A percentile compares a stretch with the other conserved stretches of the same genome.
These are phyloP conservation scores for Clonostachys byssicola DNA, from an alignment of 2,329 filamentous ascomycete species.

Conservation along the genomic window DNA sequence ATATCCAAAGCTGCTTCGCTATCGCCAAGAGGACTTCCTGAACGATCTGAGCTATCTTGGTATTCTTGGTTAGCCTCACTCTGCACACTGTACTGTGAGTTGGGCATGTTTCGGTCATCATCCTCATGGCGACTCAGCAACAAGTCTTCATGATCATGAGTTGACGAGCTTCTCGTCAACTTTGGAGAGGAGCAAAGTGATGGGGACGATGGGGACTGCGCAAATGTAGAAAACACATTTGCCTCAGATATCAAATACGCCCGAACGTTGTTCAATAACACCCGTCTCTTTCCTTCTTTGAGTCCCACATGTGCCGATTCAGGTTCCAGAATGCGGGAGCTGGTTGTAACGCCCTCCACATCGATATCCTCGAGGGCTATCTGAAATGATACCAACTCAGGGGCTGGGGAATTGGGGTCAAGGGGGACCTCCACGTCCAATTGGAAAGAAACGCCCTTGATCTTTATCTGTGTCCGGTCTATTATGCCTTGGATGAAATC, in stretches of 20 bases:
- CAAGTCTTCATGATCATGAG: constrained; percentile 17
- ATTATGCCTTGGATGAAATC: constrained; percentile 70
- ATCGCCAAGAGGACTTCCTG: constrained; percentile 23
- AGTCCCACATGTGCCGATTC: constrained; percentile 30
- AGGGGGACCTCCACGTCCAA: constrained; percentile 56
- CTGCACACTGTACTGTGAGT: background rate
- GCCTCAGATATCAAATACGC: constrained; percentile 65
- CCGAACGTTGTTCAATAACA: constrained; percentile 59
- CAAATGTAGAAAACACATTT: constrained; percentile 58
- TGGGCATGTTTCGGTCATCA: background rate
- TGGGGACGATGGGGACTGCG: constrained; percentile 46
- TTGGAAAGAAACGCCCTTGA: constrained; percentile 62
- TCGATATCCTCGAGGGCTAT: constrained; percentile 61
- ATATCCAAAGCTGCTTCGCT: constrained; percentile 54
- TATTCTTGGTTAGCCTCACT: background rate
- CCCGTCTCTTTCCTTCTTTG: constrained; percentile 61
- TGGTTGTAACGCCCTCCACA: constrained; percentile 60
- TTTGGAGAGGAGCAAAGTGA: constrained; percentile 47
- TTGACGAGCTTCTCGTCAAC: constrained; percentile 29
- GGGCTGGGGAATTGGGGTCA: constrained; percentile 36
- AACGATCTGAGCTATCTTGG: constrained; percentile 9
- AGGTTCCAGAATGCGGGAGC: constrained; percentile 7
- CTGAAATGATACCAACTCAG: constrained; percentile 59
- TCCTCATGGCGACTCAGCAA: no score
- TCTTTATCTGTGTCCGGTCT: constrained; percentile 64